Evolutionary conservation across 495 filamentous ascomycete species (phyloP), one percentile per base, ranked within the genome.

Genomic region (Penicillium egyptiacum): DNA sequence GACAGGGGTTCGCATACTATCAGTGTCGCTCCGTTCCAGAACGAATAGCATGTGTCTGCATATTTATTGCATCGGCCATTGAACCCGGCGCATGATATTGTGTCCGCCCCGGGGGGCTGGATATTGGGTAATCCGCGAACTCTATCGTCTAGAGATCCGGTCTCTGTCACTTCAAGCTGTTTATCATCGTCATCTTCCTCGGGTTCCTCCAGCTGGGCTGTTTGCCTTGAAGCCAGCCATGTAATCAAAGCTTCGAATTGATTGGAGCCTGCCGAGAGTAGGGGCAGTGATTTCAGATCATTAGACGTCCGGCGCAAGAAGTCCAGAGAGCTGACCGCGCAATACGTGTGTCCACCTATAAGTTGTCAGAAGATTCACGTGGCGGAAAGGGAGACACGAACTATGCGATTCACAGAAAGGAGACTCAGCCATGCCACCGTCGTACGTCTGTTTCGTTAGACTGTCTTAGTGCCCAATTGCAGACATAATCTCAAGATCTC

Each of bases 1-100:
- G 1, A 19, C 8, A 41, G 16, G 7, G 25, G 31, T 44, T 6
- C 26, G 47, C 76, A 61, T 76, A 90, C 83, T 48, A 71, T 74
- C 7, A 98, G 70, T 6, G 90, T 83, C 11, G 82, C 92, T 26
- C 79, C 79, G 2, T 88, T 88, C 94, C 94, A 98, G 77, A 91
- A 98, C 6, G 82, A 85, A 71, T 98, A 98, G 71, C 94, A 98
- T 2, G 93, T 98, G 73, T 98, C 94, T 19, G 87, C 86, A 12
- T 83, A 69, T 67, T 98, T 98, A 74, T 96, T 96, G 58, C 80
- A 82, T 33, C 94, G 84, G 42, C 94, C 94, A 63, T 93, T 96
- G 67, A 95, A 90, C 22, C 90, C 93, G 7, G 81, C 79, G 58
- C 75, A 83, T 45, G 67, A 78, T 69, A 79, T 73, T 60, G 60